A percentile compares a stretch with the other conserved stretches of the same genome.
Conservation (phyloP, 192 early-diverging fungal genomes). For the Diversispora eburnea region DNA sequence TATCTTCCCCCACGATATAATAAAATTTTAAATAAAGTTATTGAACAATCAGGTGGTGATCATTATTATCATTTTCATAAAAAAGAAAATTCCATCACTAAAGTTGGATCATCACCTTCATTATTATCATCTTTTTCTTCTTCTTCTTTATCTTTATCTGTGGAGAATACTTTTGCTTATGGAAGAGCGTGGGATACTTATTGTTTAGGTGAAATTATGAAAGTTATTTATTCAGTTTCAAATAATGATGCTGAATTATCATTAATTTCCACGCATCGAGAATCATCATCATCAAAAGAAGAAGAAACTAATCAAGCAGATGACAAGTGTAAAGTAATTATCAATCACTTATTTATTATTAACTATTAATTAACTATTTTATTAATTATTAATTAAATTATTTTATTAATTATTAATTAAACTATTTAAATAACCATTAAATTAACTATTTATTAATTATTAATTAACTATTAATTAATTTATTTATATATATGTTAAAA, state of each 20-base stretch:
- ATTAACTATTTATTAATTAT: no score
- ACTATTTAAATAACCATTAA: no score
- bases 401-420: no score
- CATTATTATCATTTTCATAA: neutral
- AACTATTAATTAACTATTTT: no score
- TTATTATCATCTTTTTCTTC: no score
- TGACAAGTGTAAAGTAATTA: neutral
- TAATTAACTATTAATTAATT: no score
- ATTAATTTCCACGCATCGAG: conserved; percentile 7
- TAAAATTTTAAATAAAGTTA: neutral
- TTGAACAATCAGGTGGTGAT: neutral
- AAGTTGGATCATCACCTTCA: neutral
- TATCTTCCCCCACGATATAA: conserved; percentile 31
- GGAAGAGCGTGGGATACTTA: conserved; percentile 53
- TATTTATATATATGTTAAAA: no score
- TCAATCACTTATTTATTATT: no score
- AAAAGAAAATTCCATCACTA: neutral
- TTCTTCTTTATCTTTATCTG: neutral
- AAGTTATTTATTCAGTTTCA: conserved; percentile 42
- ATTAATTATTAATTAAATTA: no score
- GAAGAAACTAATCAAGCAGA: neutral
- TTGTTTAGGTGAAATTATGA: conserved; percentile 47
- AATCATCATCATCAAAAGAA: neutral
- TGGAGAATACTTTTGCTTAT: conserved; percentile 39
- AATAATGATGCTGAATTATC: conserved; percentile 27